Percentiles rank a stretch among this genome's conserved stretches.
These are phyloP conservation scores for Backusella psychrophila DNA, from an alignment of 192 early-diverging fungal species.

Conservation along the genomic window DNA sequence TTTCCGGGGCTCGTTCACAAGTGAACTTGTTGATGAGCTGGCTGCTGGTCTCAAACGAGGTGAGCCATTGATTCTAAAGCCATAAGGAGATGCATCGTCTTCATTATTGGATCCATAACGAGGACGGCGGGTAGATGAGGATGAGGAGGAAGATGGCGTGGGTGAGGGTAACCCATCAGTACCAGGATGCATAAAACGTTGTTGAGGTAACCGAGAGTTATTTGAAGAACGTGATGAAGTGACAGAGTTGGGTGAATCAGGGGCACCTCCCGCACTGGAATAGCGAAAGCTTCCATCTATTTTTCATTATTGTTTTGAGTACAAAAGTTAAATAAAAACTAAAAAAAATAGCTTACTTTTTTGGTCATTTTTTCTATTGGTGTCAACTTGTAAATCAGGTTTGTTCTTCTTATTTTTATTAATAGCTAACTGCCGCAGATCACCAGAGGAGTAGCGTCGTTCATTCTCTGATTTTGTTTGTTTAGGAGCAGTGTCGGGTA, in stretches of 20 bases:
- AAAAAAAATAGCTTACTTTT: background rate
- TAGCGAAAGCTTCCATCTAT: background rate
- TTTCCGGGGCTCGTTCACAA: constrained; percentile 25
- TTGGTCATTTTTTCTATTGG: background rate
- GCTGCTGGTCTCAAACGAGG: constrained; percentile 18
- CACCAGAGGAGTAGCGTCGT: constrained; percentile 29
- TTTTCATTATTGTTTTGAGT: background rate
- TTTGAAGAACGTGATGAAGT: constrained; percentile 27
- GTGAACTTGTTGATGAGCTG: constrained; percentile 15
- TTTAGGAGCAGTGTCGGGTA: background rate
- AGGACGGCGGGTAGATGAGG: background rate
- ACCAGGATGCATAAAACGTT: constrained; percentile 4
- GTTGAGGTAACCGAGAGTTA: constrained; percentile 15
- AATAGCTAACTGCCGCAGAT: constrained; percentile 21
- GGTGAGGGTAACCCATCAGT: constrained; percentile 9
- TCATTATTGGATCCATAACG: background rate
- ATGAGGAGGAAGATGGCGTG: constrained; percentile 19
- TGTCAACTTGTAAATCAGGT: constrained; percentile 3
- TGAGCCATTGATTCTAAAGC: constrained; percentile 20
- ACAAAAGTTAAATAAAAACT: background rate
- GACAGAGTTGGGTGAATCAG: constrained; percentile 26
- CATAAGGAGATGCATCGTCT: background rate
- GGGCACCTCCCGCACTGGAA: background rate
- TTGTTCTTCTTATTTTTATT: constrained; percentile 6
- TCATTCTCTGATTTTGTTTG: background rate